Conservation (phyloP, 2,329 filamentous ascomycete genomes). For the Allantophomopsis lycopodina region DNA sequence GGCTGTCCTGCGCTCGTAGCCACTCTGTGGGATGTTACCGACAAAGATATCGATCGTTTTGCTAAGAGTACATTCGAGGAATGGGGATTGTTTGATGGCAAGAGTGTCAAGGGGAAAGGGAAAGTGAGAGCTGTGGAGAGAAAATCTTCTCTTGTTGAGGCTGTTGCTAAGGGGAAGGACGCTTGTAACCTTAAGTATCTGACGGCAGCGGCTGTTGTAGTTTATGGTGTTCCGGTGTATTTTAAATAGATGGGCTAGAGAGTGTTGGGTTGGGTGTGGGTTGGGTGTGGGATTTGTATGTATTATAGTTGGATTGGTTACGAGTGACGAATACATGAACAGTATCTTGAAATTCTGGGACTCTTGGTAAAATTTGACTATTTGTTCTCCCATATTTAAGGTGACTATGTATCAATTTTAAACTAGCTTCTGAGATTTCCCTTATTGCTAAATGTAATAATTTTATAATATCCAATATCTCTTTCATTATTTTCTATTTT, state of each 20-base stretch:
- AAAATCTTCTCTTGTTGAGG: slow-evolving; percentile 56
- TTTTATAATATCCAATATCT: no score
- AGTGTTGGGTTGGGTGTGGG: background rate
- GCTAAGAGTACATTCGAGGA: slow-evolving; percentile 65
- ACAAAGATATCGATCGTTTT: slow-evolving; percentile 93
- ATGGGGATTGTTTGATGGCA: slow-evolving; percentile 55
- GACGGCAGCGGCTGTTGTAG: slow-evolving; percentile 84
- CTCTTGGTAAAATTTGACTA: no score
- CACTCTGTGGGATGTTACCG: slow-evolving; percentile 95
- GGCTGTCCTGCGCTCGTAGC: slow-evolving; percentile 79
- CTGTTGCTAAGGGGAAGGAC: slow-evolving; percentile 59
- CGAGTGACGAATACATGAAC: background rate
- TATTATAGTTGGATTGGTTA: background rate
- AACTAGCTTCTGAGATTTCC: no score
- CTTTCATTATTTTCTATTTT: no score
- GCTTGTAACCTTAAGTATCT: slow-evolving; percentile 83
- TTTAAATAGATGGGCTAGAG: slow-evolving; percentile 24
- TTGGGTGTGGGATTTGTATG: background rate
- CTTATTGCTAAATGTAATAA: no score
- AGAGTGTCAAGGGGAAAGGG: slow-evolving; percentile 17
- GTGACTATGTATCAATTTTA: no score
- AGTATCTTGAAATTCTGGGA: no score
- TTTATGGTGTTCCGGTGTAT: slow-evolving; percentile 92
- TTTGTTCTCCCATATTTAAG: no score
- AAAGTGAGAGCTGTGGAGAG: slow-evolving; percentile 15